These are phyloP conservation scores for Penicillium tannophilum DNA, from an alignment of 495 filamentous ascomycete genomes.

Conservation along the genomic window DNA sequence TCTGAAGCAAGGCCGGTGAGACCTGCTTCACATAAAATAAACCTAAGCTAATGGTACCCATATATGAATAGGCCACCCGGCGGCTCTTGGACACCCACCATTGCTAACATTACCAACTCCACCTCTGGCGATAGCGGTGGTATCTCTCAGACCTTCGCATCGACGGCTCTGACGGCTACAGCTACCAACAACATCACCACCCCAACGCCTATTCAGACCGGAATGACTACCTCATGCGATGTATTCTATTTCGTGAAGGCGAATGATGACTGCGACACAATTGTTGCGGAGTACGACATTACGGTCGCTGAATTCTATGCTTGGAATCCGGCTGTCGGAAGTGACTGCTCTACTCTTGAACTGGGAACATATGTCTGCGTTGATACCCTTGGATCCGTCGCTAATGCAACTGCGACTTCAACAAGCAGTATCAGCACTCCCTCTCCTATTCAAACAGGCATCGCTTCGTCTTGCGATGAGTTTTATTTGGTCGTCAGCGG, in stretches of 20 bases:
- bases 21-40: too few species aligned
- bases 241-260: not conserved
- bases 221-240: not conserved
- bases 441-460: not conserved
- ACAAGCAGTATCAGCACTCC: not conserved
- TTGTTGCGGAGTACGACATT: not conserved
- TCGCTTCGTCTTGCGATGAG: not conserved
- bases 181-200: not conserved
- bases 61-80: not conserved
- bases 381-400: not conserved
- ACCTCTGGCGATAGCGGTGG: not conserved
- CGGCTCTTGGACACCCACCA: not conserved
- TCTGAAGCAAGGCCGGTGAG: too few species aligned
- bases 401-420: not conserved
- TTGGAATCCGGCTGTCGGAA: slow-evolving; percentile 5
- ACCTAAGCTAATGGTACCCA: too few species aligned
- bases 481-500: not conserved
- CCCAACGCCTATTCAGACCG: not conserved
- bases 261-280: not conserved
- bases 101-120: not conserved
- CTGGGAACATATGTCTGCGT: slow-evolving; percentile 1
- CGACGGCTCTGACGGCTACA: not conserved
- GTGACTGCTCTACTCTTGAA: not conserved
- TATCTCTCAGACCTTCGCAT: not conserved
- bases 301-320: slow-evolving; percentile 1